A percentile compares a stretch with the other conserved stretches of the same genome.
phyloP scores from a whole-genome alignment of 2,329 filamentous ascomycete species.

The Xylariales sp. region DNA sequence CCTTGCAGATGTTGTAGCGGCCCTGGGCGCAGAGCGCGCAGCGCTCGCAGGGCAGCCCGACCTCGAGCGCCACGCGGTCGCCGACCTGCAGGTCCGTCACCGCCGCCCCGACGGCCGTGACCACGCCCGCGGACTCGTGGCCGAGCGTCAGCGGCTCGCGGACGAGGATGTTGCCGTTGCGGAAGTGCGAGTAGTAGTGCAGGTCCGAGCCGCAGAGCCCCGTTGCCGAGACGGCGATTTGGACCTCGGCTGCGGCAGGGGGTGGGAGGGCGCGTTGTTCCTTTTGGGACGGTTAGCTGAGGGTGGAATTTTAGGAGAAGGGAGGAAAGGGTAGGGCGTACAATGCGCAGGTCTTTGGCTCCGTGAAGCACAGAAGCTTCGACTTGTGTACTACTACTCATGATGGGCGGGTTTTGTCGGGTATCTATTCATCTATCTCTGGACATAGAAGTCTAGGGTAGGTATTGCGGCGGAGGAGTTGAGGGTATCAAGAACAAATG shows the following conservation, averaged over 20 bases:
- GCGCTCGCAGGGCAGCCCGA: conserved; percentile 64
- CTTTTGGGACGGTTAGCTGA: conserved; percentile 44
- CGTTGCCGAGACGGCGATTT: conserved; percentile 70
- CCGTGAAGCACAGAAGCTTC: conserved; percentile 66
- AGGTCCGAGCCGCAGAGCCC: conserved; percentile 76
- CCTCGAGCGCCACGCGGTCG: conserved; percentile 75
- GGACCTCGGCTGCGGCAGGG: conserved; percentile 68
- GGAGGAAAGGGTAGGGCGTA: conserved; percentile 47
- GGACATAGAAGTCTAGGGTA: conserved; percentile 3
- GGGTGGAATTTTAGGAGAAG: not conserved
- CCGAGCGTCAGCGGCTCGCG: conserved; percentile 66
- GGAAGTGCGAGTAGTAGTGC: conserved; percentile 74
- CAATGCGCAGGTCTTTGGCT: conserved; percentile 62
- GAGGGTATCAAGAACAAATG: not conserved
- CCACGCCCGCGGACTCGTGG: conserved; percentile 77
- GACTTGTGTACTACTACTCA: conserved; percentile 31
- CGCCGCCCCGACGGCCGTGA: conserved; percentile 68
- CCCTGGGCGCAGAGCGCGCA: conserved; percentile 65
- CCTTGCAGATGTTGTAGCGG: conserved; percentile 69
- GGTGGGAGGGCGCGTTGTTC: conserved; percentile 65
- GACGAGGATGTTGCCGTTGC: conserved; percentile 73
- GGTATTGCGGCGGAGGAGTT: not conserved
- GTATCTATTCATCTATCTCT: not conserved
- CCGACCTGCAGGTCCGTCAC: conserved; percentile 70
- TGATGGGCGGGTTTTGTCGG: conserved; percentile 4